phyloP scores from a whole-genome alignment of 78 protist species.

The Dictyostelium brefeldianum region DNA sequence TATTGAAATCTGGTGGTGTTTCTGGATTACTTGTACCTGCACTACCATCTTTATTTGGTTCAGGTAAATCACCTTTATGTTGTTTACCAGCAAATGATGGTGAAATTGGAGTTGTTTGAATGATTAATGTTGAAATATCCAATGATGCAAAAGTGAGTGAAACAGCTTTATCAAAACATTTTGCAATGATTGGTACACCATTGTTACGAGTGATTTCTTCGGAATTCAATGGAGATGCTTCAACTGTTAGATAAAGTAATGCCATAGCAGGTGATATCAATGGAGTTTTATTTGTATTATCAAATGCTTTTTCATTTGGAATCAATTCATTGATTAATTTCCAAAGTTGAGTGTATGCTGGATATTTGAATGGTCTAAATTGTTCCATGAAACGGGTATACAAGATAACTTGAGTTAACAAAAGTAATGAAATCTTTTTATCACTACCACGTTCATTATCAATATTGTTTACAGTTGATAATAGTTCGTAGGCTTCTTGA shows the following conservation, averaged over 20 bases:
- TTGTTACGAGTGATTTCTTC: slow-evolving; percentile 88
- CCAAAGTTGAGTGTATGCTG: slow-evolving; percentile 90
- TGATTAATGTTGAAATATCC: slow-evolving; percentile 33
- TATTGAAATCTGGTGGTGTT: slow-evolving; percentile 2
- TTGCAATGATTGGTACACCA: slow-evolving; percentile 85
- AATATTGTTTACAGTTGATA: slow-evolving; percentile 92
- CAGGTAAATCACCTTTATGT: slow-evolving; percentile 68
- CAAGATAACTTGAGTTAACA: slow-evolving; percentile 89
- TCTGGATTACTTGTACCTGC: background rate
- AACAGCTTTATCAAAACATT: slow-evolving; percentile 53
- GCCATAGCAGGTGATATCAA: slow-evolving; percentile 85
- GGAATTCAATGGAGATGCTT: slow-evolving; percentile 88
- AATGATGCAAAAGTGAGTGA: background rate
- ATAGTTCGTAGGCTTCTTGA: slow-evolving; percentile 83
- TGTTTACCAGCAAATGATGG: slow-evolving; percentile 73
- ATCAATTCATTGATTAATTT: slow-evolving; percentile 54
- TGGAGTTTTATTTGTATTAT: slow-evolving; percentile 22
- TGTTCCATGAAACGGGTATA: slow-evolving; percentile 78
- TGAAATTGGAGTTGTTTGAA: slow-evolving; percentile 71
- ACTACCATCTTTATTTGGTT: slow-evolving; percentile 12
- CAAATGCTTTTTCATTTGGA: slow-evolving; percentile 55
- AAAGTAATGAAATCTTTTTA: slow-evolving; percentile 73
- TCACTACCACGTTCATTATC: slow-evolving; percentile 91
- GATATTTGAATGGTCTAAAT: slow-evolving; percentile 90
- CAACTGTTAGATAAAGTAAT: slow-evolving; percentile 86